Evolutionary conservation across 352 stramenopile genomes (phyloP).

Genomic region (Peronospora belbahrii): DNA sequence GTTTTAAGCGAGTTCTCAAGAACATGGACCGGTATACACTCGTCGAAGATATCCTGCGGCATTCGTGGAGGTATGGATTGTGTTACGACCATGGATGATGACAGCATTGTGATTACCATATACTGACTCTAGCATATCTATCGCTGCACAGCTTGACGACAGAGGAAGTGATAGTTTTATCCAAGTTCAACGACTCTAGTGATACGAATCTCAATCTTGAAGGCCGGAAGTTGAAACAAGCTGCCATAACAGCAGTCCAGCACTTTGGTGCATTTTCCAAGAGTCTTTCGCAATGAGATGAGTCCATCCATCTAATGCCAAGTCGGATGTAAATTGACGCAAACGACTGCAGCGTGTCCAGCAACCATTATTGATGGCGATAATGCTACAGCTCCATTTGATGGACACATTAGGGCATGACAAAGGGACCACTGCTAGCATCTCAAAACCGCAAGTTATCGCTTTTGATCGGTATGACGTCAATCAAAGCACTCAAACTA

Average conservation of each 20-base stretch:
- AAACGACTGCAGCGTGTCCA: constrained; percentile 17
- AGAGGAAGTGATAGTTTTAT: constrained; percentile 39
- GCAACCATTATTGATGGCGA: constrained; percentile 24
- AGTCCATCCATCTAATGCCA: neutral
- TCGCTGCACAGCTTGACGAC: constrained; percentile 21
- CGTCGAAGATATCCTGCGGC: constrained; percentile 48
- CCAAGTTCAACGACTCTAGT: constrained; percentile 59
- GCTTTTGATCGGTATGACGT: too few species aligned
- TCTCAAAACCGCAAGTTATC: too few species aligned
- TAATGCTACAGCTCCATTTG: constrained; percentile 26
- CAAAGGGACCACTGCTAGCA: constrained; percentile 2
- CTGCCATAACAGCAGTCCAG: constrained; percentile 39
- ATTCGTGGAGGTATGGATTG: constrained; percentile 43
- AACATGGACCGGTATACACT: constrained; percentile 61
- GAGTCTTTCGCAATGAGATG: neutral
- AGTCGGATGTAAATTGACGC: neutral
- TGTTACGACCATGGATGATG: too few species aligned
- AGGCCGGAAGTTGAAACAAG: constrained; percentile 51
- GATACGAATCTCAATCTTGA: constrained; percentile 51
- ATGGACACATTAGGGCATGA: constrained; percentile 23
- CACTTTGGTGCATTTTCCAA: constrained; percentile 22
- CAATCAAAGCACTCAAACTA: too few species aligned
- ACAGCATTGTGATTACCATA: too few species aligned
- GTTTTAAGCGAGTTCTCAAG: constrained; percentile 60
- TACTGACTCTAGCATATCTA: too few species aligned